Percentiles rank a stretch among this genome's conserved stretches.
phyloP scores from a whole-genome alignment of 2,329 filamentous ascomycete genomes.

The Aspergillus clavatus region DNA sequence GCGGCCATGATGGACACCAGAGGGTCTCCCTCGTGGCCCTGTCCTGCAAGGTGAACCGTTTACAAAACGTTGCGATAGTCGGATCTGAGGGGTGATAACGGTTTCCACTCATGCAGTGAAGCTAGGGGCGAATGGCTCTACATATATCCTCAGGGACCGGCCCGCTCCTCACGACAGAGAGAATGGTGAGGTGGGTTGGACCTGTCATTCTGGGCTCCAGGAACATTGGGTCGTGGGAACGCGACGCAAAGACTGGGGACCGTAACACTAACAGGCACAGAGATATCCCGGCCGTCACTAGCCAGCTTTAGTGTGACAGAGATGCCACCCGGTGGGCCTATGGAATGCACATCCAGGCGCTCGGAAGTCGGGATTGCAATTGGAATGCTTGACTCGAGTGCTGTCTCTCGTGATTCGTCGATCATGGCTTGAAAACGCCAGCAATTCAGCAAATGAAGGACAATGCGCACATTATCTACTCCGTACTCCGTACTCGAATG shows the following conservation, averaged over 20 bases:
- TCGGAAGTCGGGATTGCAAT: background rate
- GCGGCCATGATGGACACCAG: background rate
- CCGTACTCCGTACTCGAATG: too few species aligned
- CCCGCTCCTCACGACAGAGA: slow-evolving; percentile 7
- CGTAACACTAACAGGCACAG: too few species aligned
- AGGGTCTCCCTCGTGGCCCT: background rate
- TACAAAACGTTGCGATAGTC: too few species aligned
- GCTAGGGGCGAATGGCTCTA: background rate
- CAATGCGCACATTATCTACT: too few species aligned
- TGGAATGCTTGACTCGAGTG: background rate
- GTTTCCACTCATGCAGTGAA: too few species aligned
- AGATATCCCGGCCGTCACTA: background rate
- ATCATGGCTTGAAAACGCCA: background rate
- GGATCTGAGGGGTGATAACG: too few species aligned
- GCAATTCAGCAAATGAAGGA: too few species aligned
- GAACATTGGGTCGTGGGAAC: too few species aligned
- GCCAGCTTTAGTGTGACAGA: background rate
- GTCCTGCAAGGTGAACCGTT: background rate
- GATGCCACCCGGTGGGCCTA: background rate
- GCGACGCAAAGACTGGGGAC: too few species aligned
- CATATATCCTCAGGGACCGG: slow-evolving; percentile 4
- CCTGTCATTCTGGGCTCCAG: slow-evolving; percentile 28
- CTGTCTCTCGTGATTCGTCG: background rate
- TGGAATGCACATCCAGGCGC: too few species aligned
- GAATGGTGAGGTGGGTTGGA: slow-evolving; percentile 16